These are phyloP conservation scores for Penicillium decumbens DNA, from an alignment of 2,329 filamentous ascomycete species.

Conservation along the genomic window DNA sequence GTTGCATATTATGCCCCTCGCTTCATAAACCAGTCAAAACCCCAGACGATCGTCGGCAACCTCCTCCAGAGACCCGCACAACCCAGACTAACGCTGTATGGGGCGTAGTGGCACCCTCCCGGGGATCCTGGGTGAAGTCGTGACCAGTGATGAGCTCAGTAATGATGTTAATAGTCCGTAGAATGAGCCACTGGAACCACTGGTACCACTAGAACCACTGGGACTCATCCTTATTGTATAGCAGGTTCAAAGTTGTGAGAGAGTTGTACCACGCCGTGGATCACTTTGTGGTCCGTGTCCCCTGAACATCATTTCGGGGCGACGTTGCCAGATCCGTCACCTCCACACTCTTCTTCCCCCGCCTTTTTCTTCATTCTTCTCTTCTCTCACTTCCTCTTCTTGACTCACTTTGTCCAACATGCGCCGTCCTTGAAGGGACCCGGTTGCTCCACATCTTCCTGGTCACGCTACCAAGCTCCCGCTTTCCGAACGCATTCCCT, in stretches of 20 bases:
- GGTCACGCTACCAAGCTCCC: slow-evolving; percentile 25
- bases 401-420: slow-evolving; percentile 15
- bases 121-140: background rate
- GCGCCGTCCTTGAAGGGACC: slow-evolving; percentile 27
- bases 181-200: background rate
- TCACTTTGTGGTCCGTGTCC: slow-evolving; percentile 22
- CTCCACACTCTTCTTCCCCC: slow-evolving; percentile 6
- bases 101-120: slow-evolving; percentile 2
- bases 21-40: slow-evolving; percentile 11
- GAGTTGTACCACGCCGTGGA: slow-evolving; percentile 1
- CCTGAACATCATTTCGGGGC: slow-evolving; percentile 21
- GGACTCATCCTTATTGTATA: background rate
- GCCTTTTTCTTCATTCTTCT: slow-evolving; percentile 7
- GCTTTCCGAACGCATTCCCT: slow-evolving; percentile 15
- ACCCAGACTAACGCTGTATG: slow-evolving; percentile 4
- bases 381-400: slow-evolving; percentile 12
- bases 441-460: slow-evolving; percentile 31
- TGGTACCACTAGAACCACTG: background rate
- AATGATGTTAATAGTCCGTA: background rate
- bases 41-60: slow-evolving; percentile 15
- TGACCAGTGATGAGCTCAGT: background rate
- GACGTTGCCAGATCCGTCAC: slow-evolving; percentile 26
- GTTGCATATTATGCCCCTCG: slow-evolving; percentile 7
- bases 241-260: background rate
- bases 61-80: slow-evolving; percentile 11